These are phyloP conservation scores for Letharia lupina DNA, from an alignment of 495 filamentous ascomycete species.

Conservation along the genomic window DNA sequence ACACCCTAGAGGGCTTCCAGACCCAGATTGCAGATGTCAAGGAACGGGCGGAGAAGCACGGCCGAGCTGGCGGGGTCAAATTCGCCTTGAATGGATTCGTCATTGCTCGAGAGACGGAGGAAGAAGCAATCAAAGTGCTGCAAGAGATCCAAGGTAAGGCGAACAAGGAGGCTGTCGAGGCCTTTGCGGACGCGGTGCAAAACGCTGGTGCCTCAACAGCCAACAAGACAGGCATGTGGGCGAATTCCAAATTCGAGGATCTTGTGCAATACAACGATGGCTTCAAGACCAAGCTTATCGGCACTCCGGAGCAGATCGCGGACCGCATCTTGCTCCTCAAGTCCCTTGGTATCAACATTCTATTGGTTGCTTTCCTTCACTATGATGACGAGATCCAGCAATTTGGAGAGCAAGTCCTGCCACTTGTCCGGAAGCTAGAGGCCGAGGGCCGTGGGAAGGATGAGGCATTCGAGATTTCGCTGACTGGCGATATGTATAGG, in stretches of 20 bases:
- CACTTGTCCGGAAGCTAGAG: slow-evolving; percentile 38
- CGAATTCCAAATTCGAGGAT: slow-evolving; percentile 39
- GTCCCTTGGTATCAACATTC: slow-evolving; percentile 36
- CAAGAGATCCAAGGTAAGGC: slow-evolving; percentile 45
- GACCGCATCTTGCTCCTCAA: slow-evolving; percentile 41
- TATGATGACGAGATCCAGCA: slow-evolving; percentile 42
- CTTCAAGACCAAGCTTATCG: slow-evolving; percentile 45
- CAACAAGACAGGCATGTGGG: slow-evolving; percentile 38
- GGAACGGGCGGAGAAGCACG: slow-evolving; percentile 31
- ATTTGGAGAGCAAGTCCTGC: slow-evolving; percentile 38
- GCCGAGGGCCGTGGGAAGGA: slow-evolving; percentile 38
- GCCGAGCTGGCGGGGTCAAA: slow-evolving; percentile 33
- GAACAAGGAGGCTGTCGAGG: slow-evolving; percentile 38
- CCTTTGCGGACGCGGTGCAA: slow-evolving; percentile 37
- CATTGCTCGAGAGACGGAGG: slow-evolving; percentile 42
- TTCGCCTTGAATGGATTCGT: slow-evolving; percentile 44
- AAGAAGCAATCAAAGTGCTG: slow-evolving; percentile 37
- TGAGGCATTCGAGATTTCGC: slow-evolving; percentile 33
- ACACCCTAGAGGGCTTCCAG: slow-evolving; percentile 41
- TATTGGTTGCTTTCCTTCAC: slow-evolving; percentile 39
- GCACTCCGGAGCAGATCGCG: slow-evolving; percentile 41
- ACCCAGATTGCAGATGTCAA: slow-evolving; percentile 39
- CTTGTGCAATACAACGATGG: slow-evolving; percentile 45
- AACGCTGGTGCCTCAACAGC: slow-evolving; percentile 33
- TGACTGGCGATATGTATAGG: slow-evolving; percentile 38